Evolutionary conservation across 495 filamentous ascomycete genomes (phyloP), one percentile per base, ranked within the genome.

Genomic region (Aspergillus ellipticus): DNA sequence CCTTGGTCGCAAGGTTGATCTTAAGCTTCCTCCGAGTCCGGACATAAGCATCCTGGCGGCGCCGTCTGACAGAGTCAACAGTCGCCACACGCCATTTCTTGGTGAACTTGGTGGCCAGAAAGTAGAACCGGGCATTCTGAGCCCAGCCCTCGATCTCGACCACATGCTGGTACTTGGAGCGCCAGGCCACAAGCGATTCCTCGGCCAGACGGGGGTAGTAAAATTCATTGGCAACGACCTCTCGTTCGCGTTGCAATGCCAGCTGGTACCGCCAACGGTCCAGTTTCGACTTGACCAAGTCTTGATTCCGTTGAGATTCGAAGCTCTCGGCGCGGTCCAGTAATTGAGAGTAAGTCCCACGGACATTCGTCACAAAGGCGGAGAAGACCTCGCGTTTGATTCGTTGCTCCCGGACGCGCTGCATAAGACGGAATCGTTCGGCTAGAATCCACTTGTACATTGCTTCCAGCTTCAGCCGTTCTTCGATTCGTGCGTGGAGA

Each of bases 391-490:
- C 72, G 6, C 67, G 71, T 60, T 76, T 76, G 37, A 81, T 74
- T 5, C 77, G 71, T 20, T 74, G 71, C n/a, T 83, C 77, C 28
- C 67, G 68, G 49, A 83, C 77, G 10, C 84, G 74, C 37, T 69
- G 68, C 65, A 83, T 75, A 13, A 87, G 71, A 20, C 73, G 65
- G 24, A 63, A 77, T 52, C 85, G 69, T 48, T 84, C 79, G 20
- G 78, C 75, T 4, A 87, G 59, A 22, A 85, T 75, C 85, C 85
- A 87, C 66, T 77, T 83, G 61, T 87, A 87, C 57, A 89, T 76
- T 2, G 76, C 66, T 59, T 85, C 78, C 49, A 83, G 68, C 47
- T 82, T 71, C 46, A 83, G 53, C 2, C 84, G 79, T 57, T 87
- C 84, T 54, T 85, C 77, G 45, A 86, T 81, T 20, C 73, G 78